These are phyloP conservation scores for Pythium insidiosum DNA, from an alignment of 352 stramenopile genomes.

Conservation along the genomic window DNA sequence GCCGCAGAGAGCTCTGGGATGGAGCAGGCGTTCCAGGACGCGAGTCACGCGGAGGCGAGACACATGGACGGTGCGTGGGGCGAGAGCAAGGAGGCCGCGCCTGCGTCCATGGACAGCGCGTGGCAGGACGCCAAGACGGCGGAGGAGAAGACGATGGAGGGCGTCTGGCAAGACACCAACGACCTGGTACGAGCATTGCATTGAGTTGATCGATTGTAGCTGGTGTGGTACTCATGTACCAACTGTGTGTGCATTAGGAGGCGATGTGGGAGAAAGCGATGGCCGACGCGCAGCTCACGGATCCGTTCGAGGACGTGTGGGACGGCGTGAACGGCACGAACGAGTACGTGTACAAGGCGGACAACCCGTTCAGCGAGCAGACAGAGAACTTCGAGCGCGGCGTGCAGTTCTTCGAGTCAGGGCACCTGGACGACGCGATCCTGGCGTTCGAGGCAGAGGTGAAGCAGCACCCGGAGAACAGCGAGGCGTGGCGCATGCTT, in stretches of 20 bases:
- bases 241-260: too few species aligned
- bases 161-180: too few species aligned
- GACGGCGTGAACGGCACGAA: slow-evolving; percentile 32
- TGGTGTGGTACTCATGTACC: too few species aligned
- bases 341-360: slow-evolving; percentile 68
- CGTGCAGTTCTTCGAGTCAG: slow-evolving; percentile 83
- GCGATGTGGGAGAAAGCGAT: slow-evolving; percentile 76
- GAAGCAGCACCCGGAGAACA: slow-evolving; percentile 90
- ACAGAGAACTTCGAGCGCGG: slow-evolving; percentile 71
- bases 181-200: background rate
- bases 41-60: slow-evolving; percentile 15
- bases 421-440: slow-evolving; percentile 90
- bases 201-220: too few species aligned
- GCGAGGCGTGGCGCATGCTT: slow-evolving; percentile 92
- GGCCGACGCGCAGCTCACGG: slow-evolving; percentile 48
- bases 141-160: slow-evolving; percentile 14
- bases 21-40: slow-evolving; percentile 38
- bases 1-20: slow-evolving; percentile 22
- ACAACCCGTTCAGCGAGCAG: slow-evolving; percentile 61
- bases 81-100: slow-evolving; percentile 6
- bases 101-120: slow-evolving; percentile 35
- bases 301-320: slow-evolving; percentile 79
- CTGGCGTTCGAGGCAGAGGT: slow-evolving; percentile 94
- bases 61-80: slow-evolving; percentile 38
- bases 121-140: slow-evolving; percentile 38